Evolutionary conservation across 805 yeast genomes (phyloP), one percentile per base, ranked within the genome.

Genomic region (Kuraishia molischiana): DNA sequence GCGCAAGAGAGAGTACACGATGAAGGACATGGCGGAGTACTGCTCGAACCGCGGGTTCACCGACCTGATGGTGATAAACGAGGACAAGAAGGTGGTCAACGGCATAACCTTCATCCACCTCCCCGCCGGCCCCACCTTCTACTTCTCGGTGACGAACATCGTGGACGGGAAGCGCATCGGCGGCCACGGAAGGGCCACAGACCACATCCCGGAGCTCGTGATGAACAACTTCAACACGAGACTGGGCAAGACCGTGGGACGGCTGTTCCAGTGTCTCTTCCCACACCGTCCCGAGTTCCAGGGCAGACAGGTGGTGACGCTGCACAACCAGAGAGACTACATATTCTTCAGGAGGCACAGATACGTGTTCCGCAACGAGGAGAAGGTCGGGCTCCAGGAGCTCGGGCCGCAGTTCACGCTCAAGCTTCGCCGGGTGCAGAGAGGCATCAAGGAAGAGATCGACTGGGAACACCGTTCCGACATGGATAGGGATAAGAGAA

Each of bases 391-490:
- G 5, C 63, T 92, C 36, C 98, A 92, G 53, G 98, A 92, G 54
- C 64, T 92, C 32, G 98, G 98, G 0, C 98, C 98, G 1, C 97
- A 89, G 59, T 92, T 92, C 59, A 92, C 98, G 1, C 62, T 92
- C 56, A 80, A 83, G 54, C 63, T 92, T 48, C 76, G 95, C 59
- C 72, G 97, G 52, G 66, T 92, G 41, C 97, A 90, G 59, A 82
- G 78, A 62, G 98, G 97, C 38, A 72, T 92, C 51, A 79, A 79
- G 53, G 95, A 86, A 47, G 97, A 90, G 52, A 69, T 84, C 20
- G 96, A 86, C 52, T 90, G 97, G 97, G 97, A 92, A 60, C 95
- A 87, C 62, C 76, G 85, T 49, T 80, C 96, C 3, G 95, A 85
- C 46, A 89, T 92, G 97, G 97, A 92, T 59, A 81, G 82, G 52